Evolutionary conservation across 768 basidiomycete species (phyloP), one percentile per base, ranked within the genome.

Genomic region (Boletus coccyginus): DNA sequence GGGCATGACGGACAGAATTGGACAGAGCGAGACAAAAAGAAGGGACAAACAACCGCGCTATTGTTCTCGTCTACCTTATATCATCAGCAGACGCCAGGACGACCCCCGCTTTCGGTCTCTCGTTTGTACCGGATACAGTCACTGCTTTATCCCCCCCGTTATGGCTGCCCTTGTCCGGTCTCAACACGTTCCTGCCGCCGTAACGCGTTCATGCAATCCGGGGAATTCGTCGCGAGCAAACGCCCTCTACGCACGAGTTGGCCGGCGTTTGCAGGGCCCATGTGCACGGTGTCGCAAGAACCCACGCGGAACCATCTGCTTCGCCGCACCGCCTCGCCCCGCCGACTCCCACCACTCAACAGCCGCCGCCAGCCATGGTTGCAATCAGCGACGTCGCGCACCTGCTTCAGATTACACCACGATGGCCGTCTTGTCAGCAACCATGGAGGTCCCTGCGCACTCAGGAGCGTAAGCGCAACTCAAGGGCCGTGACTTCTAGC

Each of bases 11-110:
- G 31, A 21, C 41, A 19, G 3, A 33, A 33, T 38, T 17, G 36
- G 32, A 33, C 11, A 12, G 13, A 33, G 10, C 16, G 59, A 68
- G 50, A 67, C 61, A 61, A 68, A 61, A 60, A 42, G 43, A 31
- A 36, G 60, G 54, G 45, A 53, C 44, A 51, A 53, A 62, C 56
- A 62, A 63, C 52, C 14, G 43, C 33, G 53, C 7, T 70, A 70
- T 71, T 70, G 69, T 70, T 63, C 53, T 53, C 35, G 4, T n/a
- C 17, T 44, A 53, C 58, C 66, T 70, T 70, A 61, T 69, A 70
- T 57, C 50, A 40, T 21, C 44, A 29, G 45, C 21, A n/a, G n/a
- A n/a, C n/a, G n/a, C n/a, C 44, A 48, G 31, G n/a, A 6, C 55
- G 29, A 17, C 21, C 2, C 8, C 53, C 27, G 10, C 13, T 45